Conservation (phyloP, 805 yeast species). For the Sugiyamaella marilandica region DNA sequence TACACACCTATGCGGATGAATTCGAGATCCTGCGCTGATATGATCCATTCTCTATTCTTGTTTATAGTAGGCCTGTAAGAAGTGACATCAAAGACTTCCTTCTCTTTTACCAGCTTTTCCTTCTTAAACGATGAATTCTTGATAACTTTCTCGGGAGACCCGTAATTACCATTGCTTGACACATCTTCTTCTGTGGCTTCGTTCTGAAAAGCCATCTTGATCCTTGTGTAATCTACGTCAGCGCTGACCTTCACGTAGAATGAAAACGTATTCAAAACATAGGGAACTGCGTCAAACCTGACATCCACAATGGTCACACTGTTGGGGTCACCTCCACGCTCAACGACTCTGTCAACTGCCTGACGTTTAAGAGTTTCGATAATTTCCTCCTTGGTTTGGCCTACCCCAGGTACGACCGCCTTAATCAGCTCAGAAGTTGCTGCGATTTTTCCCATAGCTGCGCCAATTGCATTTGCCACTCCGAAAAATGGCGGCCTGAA, state of each 20-base stretch:
- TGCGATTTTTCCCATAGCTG: conserved; percentile 45
- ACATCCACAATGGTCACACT: conserved; percentile 30
- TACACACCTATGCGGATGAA: conserved; percentile 42
- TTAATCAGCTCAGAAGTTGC: conserved; percentile 28
- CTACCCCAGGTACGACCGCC: conserved; percentile 17
- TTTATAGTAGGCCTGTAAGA: conserved; percentile 28
- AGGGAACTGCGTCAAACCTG: conserved; percentile 31
- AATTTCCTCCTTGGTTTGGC: conserved; percentile 22
- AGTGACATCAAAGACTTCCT: conserved; percentile 1
- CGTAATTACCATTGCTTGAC: conserved; percentile 6
- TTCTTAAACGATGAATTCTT: background rate
- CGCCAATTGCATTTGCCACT: conserved; percentile 50
- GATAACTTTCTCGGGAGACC: background rate
- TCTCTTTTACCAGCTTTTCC: background rate
- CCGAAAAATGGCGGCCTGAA: conserved; percentile 39
- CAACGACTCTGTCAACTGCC: conserved; percentile 24
- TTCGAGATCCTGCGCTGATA: conserved; percentile 40
- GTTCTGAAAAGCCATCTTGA: conserved; percentile 3
- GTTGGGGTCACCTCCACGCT: conserved; percentile 27
- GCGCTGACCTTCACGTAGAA: conserved; percentile 34
- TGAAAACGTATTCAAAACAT: conserved; percentile 24
- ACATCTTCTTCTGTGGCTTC: conserved; percentile 6
- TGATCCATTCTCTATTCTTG: conserved; percentile 34
- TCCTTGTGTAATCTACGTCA: conserved; percentile 39
- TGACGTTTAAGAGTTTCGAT: conserved; percentile 17